phyloP scores from a whole-genome alignment of 1,284 basidiomycete species.

The Quambalaria eucalypti region DNA sequence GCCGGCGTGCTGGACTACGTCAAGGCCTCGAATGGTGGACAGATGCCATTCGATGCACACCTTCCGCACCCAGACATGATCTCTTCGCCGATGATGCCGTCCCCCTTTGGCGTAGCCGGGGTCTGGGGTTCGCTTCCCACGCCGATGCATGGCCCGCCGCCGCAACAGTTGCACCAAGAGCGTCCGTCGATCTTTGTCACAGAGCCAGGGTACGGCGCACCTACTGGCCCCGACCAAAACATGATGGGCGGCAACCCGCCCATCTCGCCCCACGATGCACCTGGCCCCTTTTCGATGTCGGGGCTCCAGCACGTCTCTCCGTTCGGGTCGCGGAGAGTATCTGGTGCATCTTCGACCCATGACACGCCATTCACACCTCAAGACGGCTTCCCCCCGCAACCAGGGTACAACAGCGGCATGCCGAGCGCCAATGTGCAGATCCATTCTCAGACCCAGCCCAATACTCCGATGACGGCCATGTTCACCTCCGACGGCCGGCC shows the following conservation, averaged over 20 bases:
- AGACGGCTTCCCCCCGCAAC: too few relatives aligned
- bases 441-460: too few relatives aligned
- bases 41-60: conserved; percentile 22
- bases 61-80: conserved; percentile 24
- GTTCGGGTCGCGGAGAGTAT: conserved; percentile 9
- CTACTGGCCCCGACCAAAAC: conserved; percentile 5
- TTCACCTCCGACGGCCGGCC: too few relatives aligned
- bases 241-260: not conserved
- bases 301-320: conserved; percentile 13
- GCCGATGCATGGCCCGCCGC: too few relatives aligned
- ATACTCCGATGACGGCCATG: too few relatives aligned
- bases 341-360: conserved; percentile 13
- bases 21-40: conserved; percentile 28
- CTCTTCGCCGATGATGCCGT: conserved; percentile 18
- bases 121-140: too few relatives aligned
- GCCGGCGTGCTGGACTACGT: conserved; percentile 24
- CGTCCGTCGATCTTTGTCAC: conserved; percentile 36
- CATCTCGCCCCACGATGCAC: conserved; percentile 14
- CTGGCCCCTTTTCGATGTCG: conserved; percentile 12
- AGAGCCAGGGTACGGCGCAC: conserved; percentile 23
- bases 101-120: too few relatives aligned
- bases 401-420: too few relatives aligned
- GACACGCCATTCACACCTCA: too few relatives aligned
- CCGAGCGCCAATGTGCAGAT: too few relatives aligned
- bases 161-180: conserved; percentile 26